Conservation (phyloP, 106 monocot genomes). For the Chionographis japonica region DNA sequence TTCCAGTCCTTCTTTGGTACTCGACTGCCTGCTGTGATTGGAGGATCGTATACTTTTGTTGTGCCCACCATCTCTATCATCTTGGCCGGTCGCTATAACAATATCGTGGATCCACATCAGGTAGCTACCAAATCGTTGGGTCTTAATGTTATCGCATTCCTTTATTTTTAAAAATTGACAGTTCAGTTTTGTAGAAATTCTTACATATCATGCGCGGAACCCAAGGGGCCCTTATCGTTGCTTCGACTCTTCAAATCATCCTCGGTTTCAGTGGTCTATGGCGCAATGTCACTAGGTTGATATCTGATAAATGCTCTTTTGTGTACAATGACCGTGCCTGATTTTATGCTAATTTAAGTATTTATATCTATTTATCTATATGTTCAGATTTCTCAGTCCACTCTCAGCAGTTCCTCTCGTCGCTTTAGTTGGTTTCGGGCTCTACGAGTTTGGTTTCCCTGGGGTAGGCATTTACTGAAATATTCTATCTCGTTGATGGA, state of each 20-base stretch:
- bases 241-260: conserved; percentile 64
- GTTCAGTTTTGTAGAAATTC: conserved; percentile 49
- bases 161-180: not conserved
- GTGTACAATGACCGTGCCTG: not conserved
- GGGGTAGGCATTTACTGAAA: conserved; percentile 32
- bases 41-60: conserved; percentile 69
- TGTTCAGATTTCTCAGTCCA: conserved; percentile 57
- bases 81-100: conserved; percentile 57
- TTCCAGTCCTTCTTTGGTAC: conserved; percentile 64
- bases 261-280: conserved; percentile 79
- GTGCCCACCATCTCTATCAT: conserved; percentile 75
- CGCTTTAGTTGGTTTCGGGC: conserved; percentile 60
- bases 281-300: conserved; percentile 67
- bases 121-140: conserved; percentile 4
- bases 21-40: conserved; percentile 66
- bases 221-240: conserved; percentile 68
- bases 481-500: not conserved
- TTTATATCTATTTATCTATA: not conserved
- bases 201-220: conserved; percentile 60
- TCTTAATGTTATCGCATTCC: not conserved
- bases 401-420: conserved; percentile 67
- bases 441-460: conserved; percentile 78
- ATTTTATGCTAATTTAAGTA: not conserved
- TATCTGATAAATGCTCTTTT: not conserved
- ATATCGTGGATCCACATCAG: conserved; percentile 57